Evolutionary conservation across 352 stramenopile species (phyloP), one percentile per base, ranked within the genome.

Genomic region (Halophytophthora polymorphica): DNA sequence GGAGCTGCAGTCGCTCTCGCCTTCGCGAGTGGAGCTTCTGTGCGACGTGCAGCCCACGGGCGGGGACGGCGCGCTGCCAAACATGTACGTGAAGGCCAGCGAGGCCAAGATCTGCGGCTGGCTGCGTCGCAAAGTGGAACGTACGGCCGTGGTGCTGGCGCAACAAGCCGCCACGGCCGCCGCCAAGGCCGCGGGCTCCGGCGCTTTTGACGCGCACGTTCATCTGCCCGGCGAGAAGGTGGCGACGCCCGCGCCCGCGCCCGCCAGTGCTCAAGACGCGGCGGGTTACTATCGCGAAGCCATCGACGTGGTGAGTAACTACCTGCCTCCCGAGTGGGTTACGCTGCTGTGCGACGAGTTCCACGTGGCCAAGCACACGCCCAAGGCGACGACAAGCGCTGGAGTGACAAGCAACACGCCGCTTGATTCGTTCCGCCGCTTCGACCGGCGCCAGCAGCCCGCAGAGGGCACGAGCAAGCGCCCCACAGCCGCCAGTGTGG

Each of bases 281-380:
- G 45, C 61, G 14, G 44, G 39, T 11, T 63, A 67, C 44, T 49
- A 71, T 45, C 62, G 69, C 22, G 58, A 85, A 15, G 77, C 80
- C 1, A 75, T 91, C 46, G 67, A 83, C 13, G 40, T 86, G n/a
- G 35, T 91, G 8, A 50, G 53, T 1, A 70, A 91, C 42, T 91
- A 89, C 23, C 19, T 88, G 1, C 58, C 76, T 0, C n/a, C 57
- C 0, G 69, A 77, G 11, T 69, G 79, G 54, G 50, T 76, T 15
- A 64, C 68, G 6, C 19, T 67, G 42, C 56, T 91, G 6, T 80
- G 64, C 58, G 72, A 68, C 15, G 58, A 73, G 13, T 70, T 86
- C 52, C 70, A 31, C 4, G 25, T 31, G 25, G 54, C 78, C 38
- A 48, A 66, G 35, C 68, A 68, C 28, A 44, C 63, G 17, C 55